These are phyloP conservation scores for Filobasidium floriforme DNA, from an alignment of 768 basidiomycete genomes.

Conservation along the genomic window DNA sequence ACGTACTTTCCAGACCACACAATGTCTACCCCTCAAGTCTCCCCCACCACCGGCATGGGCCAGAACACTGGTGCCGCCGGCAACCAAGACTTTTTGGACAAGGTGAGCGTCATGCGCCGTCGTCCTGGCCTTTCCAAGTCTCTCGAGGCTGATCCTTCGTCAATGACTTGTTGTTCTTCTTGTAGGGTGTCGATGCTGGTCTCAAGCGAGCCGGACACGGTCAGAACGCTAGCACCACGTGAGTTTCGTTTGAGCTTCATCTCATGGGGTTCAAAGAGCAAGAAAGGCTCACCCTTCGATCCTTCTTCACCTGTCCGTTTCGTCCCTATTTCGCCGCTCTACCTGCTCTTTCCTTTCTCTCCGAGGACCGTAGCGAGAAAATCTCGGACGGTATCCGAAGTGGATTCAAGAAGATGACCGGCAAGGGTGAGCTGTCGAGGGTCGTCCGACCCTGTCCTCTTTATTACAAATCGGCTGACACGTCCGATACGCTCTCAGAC, in stretches of 20 bases:
- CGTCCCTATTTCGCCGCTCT: neutral
- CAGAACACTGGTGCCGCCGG: slow-evolving; percentile 15
- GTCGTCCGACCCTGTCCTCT: too few relatives aligned
- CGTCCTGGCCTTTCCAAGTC: too few relatives aligned
- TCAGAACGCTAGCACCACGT: slow-evolving; percentile 17
- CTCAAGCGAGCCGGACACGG: slow-evolving; percentile 14
- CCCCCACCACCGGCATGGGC: slow-evolving; percentile 14
- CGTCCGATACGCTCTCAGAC: too few relatives aligned
- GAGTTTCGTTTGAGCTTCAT: neutral
- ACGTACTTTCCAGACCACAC: neutral
- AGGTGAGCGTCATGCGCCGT: slow-evolving; percentile 16
- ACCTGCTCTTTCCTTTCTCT: neutral
- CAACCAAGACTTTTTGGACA: slow-evolving; percentile 21
- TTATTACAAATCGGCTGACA: too few relatives aligned
- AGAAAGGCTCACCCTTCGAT: too few relatives aligned
- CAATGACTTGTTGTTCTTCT: neutral
- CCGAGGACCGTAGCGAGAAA: slow-evolving; percentile 9
- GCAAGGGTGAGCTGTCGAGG: slow-evolving; percentile 17
- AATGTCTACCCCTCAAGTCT: slow-evolving; percentile 6
- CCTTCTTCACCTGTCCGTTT: neutral
- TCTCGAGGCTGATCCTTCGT: neutral
- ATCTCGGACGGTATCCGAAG: slow-evolving; percentile 21
- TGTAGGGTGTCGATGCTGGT: slow-evolving; percentile 19
- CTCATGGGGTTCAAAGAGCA: neutral
- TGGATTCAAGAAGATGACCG: slow-evolving; percentile 25